Conservation (phyloP, 2,329 filamentous ascomycete species). For the Aspergillus sojae region DNA sequence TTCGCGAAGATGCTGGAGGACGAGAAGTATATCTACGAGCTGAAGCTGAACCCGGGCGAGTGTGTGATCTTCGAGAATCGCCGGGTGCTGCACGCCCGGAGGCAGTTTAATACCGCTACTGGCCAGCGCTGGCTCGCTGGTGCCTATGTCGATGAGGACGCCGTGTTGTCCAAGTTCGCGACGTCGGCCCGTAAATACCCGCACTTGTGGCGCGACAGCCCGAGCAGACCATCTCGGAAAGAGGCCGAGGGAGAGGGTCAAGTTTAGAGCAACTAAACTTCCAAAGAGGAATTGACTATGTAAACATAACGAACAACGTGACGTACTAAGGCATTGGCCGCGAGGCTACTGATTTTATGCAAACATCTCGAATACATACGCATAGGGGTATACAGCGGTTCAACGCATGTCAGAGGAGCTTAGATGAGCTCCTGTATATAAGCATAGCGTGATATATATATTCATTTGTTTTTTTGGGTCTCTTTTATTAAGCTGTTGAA, state of each 20-base stretch:
- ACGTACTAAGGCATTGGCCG: not conserved
- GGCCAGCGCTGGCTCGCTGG: constrained; percentile 83
- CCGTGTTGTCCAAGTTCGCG: constrained; percentile 53
- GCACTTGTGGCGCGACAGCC: constrained; percentile 7
- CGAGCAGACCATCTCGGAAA: not conserved
- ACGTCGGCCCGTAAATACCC: constrained; percentile 18
- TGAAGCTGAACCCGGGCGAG: constrained; percentile 76
- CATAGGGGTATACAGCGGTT: not conserved
- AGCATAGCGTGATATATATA: not conserved
- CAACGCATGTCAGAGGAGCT: not conserved
- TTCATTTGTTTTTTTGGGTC: not conserved
- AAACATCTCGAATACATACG: not conserved
- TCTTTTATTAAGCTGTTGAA: not conserved
- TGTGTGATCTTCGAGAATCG: constrained; percentile 93
- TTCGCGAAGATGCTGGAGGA: constrained; percentile 66
- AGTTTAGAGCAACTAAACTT: not conserved
- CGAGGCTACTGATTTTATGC: not conserved
- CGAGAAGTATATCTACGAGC: constrained; percentile 64
- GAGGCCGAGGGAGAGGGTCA: not conserved
- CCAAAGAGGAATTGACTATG: not conserved
- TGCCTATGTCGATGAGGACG: constrained; percentile 74
- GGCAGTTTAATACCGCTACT: constrained; percentile 66
- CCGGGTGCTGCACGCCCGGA: constrained; percentile 80
- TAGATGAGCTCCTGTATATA: not conserved
- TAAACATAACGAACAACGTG: not conserved